These are phyloP conservation scores for Russula compacta DNA, from an alignment of 768 basidiomycete genomes.

Conservation along the genomic window DNA sequence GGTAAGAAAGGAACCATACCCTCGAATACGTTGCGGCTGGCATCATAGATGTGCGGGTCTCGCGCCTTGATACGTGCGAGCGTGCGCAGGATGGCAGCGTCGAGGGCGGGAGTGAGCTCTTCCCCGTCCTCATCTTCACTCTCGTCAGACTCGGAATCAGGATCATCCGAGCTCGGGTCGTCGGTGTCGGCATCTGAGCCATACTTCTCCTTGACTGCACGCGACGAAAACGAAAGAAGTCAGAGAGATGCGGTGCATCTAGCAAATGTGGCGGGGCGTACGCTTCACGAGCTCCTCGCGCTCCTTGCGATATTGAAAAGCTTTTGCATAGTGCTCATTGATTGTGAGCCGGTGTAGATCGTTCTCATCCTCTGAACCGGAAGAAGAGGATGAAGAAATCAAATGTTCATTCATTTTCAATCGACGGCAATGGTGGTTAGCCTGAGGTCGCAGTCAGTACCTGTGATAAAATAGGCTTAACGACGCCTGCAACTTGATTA, in stretches of 20 bases:
- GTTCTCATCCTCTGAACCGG: conserved; percentile 27
- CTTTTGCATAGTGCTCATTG: conserved; percentile 72
- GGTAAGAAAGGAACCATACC: conserved; percentile 37
- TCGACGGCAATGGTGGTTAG: not conserved
- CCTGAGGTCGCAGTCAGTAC: not conserved
- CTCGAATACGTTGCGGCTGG: conserved; percentile 62
- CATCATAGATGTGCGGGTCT: conserved; percentile 80
- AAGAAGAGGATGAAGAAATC: conserved; percentile 10
- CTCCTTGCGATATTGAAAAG: conserved; percentile 76
- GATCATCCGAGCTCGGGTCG: conserved; percentile 32
- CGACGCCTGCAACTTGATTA: too few species aligned
- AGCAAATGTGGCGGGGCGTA: conserved; percentile 29
- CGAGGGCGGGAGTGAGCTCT: conserved; percentile 86
- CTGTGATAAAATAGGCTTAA: too few species aligned
- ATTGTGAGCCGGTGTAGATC: conserved; percentile 47
- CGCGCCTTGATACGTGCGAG: conserved; percentile 73
- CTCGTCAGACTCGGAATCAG: conserved; percentile 68
- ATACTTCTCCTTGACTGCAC: conserved; percentile 80
- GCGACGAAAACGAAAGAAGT: not conserved
- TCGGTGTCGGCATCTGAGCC: conserved; percentile 59
- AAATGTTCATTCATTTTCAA: conserved; percentile 11
- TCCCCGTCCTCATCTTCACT: conserved; percentile 93
- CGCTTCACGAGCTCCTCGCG: conserved; percentile 75
- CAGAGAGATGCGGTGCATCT: not conserved
- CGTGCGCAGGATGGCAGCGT: conserved; percentile 89